Evolutionary conservation across 1,284 basidiomycete species (phyloP).

Genomic region (Caloboletus firmus): DNA sequence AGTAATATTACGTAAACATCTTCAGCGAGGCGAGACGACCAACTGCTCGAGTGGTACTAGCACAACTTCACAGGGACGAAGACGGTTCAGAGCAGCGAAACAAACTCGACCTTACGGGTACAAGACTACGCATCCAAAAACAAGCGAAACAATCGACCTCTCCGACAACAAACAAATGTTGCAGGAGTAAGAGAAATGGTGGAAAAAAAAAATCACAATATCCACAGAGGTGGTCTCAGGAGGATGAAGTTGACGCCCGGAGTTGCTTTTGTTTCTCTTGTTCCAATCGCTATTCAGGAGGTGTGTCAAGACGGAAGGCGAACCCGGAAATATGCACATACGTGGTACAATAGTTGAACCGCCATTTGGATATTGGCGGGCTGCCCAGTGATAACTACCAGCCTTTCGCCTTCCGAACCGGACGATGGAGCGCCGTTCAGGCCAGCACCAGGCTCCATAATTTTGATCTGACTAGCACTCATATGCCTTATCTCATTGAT

Average conservation of each 20-base stretch:
- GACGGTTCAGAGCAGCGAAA: neutral
- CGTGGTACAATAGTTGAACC: constrained; percentile 89
- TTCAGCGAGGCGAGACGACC: neutral
- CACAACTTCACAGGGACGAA: neutral
- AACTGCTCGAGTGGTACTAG: neutral
- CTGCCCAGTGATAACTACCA: constrained; percentile 94
- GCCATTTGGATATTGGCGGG: constrained; percentile 96
- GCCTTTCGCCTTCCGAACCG: constrained; percentile 78
- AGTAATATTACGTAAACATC: constrained; percentile 22
- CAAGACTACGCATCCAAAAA: constrained; percentile 11
- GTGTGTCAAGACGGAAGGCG: constrained; percentile 12
- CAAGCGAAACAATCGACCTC: constrained; percentile 3
- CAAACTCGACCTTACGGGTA: constrained; percentile 5
- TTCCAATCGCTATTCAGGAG: constrained; percentile 66
- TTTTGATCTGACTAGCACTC: constrained; percentile 95
- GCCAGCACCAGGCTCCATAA: constrained; percentile 95
- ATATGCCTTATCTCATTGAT: constrained; percentile 98
- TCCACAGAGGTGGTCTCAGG: constrained; percentile 20
- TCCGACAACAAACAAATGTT: constrained; percentile 5
- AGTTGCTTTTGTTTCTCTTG: constrained; percentile 86
- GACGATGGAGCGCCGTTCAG: constrained; percentile 64
- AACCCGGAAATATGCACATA: constrained; percentile 41
- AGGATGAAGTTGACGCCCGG: constrained; percentile 41
- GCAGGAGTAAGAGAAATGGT: neutral
- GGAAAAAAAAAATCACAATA: neutral